Base-by-base conservation (phyloP, 495 filamentous ascomycete genomes). In the Massariosphaeria phaeospora region DNA sequence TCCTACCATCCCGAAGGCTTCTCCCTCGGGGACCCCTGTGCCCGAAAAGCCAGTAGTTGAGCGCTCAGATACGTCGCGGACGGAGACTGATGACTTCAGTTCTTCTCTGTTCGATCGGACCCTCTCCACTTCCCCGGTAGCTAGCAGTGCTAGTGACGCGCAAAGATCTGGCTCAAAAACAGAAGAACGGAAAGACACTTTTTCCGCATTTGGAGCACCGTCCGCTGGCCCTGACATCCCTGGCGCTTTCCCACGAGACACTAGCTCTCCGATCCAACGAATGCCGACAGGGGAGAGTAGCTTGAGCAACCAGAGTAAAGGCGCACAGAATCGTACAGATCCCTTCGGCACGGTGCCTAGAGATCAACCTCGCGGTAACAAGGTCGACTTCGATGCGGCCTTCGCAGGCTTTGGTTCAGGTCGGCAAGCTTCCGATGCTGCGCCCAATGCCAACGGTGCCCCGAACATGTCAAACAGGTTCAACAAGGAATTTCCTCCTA, bases 401-500 rank as follows among this genome's bases (percentile, higher is more conserved):
- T 88, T 88, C 68, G 79, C 76, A 24, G 78, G 76, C 49, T 84
- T 85, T 62, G 74, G 74, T 25, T 71, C 73, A 69, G 47, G 21
- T 51, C 68, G 64, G 41, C 69, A 51, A 61, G 65, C 21, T 57
- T 66, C 48, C 50, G 69, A 57, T 12, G 30, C 63, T 13, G 50
- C 39, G 13, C 46, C 57, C 18, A 31, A 35, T 10, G 31, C 52
- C 15, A 61, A 56, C 45, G 55, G 59, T 11, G 35, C 57, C 25
- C 35, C 42, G 9, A 55, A 20, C 31, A 69, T 48, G 46, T 21
- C 30, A 7, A 67, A 65, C 20, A 65, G 62, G 4, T 80, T 84
- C 52, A 71, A 80, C 62, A 70, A 79, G n/a, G 93, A 97, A 64
- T 97, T 97, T 71, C 94, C 94, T 29, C 93, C 93, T 1, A 95